Conservation (phyloP, 441 rosid genomes). For the Pelargonium citronellum region DNA sequence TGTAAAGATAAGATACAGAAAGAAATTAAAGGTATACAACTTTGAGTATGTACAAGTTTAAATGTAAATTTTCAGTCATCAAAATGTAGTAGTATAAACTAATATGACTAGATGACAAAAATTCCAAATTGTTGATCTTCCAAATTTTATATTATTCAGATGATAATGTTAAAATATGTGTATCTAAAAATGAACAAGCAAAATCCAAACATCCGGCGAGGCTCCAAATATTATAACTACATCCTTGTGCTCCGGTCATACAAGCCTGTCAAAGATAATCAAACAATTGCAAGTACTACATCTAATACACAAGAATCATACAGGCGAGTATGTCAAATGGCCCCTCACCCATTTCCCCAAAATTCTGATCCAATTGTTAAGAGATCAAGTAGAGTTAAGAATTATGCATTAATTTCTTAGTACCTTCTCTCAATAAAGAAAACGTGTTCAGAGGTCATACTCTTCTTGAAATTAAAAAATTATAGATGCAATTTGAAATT, state of each 20-base stretch:
- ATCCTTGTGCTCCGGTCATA: neutral
- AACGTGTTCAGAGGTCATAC: neutral
- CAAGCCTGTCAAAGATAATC: neutral
- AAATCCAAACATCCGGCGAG: neutral
- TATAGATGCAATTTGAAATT: neutral
- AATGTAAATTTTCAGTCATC: neutral
- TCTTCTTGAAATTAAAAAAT: neutral
- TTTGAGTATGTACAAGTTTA: neutral
- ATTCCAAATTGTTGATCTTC: slow-evolving; percentile 6
- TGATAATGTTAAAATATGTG: neutral
- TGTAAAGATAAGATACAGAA: neutral
- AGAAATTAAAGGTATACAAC: slow-evolving; percentile 1
- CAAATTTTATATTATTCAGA: neutral
- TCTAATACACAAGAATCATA: slow-evolving; percentile 5
- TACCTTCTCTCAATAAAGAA: neutral
- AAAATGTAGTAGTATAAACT: neutral
- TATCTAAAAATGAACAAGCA: neutral
- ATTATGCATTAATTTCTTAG: neutral
- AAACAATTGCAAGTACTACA: neutral
- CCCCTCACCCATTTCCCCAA: neutral
- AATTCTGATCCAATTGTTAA: neutral
- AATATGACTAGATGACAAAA: neutral
- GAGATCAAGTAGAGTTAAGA: neutral
- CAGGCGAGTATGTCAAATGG: neutral
- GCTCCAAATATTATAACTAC: slow-evolving; percentile 2